Evolutionary conservation across 148 eudicot species (phyloP).

Genomic region (Camellia sinensis): DNA sequence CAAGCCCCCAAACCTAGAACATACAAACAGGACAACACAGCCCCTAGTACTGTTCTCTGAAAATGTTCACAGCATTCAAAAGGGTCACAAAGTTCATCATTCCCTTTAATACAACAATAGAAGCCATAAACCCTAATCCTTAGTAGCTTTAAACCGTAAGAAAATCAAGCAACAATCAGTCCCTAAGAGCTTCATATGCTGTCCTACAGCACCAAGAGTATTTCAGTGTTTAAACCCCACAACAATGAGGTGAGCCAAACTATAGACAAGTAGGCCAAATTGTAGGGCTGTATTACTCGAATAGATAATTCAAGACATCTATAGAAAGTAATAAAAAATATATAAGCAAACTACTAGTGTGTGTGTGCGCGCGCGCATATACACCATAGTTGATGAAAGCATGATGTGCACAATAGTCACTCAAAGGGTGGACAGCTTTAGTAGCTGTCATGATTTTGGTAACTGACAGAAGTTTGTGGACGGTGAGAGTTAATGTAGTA

Average conservation of each 20-base stretch:
- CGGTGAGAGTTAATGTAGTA: not conserved
- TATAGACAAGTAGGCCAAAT: not conserved
- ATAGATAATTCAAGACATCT: not conserved
- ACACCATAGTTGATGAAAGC: not conserved
- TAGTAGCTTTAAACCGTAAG: not conserved
- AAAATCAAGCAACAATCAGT: not conserved
- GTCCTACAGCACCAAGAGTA: not conserved
- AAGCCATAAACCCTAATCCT: not conserved
- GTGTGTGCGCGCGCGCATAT: not conserved
- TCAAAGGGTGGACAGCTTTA: not conserved
- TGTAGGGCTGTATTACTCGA: not conserved
- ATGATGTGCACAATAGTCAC: not conserved
- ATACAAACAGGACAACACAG: not conserved
- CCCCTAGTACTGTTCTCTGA: not conserved
- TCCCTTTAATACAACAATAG: not conserved
- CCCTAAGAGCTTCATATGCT: not conserved
- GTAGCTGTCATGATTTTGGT: not conserved
- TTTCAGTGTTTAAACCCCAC: not conserved
- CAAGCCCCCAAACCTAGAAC: not conserved
- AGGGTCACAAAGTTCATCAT: not conserved
- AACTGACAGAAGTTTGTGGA: not conserved
- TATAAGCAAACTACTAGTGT: not conserved
- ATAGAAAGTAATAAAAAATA: not conserved
- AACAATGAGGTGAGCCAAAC: not conserved
- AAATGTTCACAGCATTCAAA: not conserved